Percentiles rank a stretch among this genome's conserved stretches.
Conservation (phyloP, 2,329 filamentous ascomycete species). For the Fusarium sp. region DNA sequence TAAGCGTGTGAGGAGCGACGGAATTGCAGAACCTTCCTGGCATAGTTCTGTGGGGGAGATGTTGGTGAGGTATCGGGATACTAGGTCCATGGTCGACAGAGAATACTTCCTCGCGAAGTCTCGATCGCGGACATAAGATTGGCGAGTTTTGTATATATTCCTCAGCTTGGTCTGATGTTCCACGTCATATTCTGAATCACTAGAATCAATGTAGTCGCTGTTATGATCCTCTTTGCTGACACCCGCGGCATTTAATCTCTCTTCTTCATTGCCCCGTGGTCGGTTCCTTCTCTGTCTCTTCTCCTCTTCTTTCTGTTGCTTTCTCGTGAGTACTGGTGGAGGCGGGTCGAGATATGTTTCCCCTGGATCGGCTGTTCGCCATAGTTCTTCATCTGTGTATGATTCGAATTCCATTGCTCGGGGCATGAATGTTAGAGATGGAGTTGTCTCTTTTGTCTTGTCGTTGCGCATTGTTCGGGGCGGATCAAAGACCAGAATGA, state of each 20-base stretch:
- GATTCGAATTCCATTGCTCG: conserved; percentile 46
- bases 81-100: conserved; percentile 37
- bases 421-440: conserved; percentile 47
- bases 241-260: not conserved
- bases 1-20: conserved; percentile 26
- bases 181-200: conserved; percentile 21
- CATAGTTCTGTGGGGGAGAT: conserved; percentile 17
- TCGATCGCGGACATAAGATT: conserved; percentile 35
- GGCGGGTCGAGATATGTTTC: conserved; percentile 46
- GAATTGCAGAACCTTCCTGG: conserved; percentile 22
- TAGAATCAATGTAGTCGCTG: conserved; percentile 4
- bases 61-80: conserved; percentile 37
- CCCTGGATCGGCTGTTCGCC: conserved; percentile 40
- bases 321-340: conserved; percentile 20
- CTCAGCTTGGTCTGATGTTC: not conserved
- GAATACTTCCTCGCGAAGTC: conserved; percentile 47
- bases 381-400: conserved; percentile 45
- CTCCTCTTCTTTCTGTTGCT: conserved; percentile 13
- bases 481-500: conserved; percentile 42
- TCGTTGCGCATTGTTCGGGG: conserved; percentile 38
- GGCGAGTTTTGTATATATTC: conserved; percentile 21
- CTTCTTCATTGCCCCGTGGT: not conserved
- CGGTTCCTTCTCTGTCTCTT: conserved; percentile 17
- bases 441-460: conserved; percentile 25
- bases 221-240: conserved; percentile 21